Percentiles rank a stretch among this genome's conserved stretches.
These are phyloP conservation scores for Chytridium lagenaria DNA, from an alignment of 371 early-diverging fungal genomes.

Conservation along the genomic window DNA sequence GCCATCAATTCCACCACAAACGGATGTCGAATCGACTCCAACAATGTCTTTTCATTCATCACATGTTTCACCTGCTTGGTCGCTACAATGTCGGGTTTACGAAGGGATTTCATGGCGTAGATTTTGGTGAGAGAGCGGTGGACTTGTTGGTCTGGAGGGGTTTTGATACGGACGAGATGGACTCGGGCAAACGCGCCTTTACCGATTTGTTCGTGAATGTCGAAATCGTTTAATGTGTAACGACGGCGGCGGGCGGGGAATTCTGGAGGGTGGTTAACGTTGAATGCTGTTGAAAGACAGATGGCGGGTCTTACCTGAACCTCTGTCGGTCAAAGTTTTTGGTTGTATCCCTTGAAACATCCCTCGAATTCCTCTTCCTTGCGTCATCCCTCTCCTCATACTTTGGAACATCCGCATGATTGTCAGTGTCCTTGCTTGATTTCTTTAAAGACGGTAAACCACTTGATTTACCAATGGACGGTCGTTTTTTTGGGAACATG, in stretches of 20 bases:
- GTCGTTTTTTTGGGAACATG: no score
- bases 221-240: conserved; percentile 47
- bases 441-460: no score
- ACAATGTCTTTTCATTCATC: conserved; percentile 89
- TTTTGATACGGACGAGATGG: conserved; percentile 22
- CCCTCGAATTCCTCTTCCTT: neutral
- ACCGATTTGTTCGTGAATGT: conserved; percentile 47
- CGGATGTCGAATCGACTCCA: conserved; percentile 76
- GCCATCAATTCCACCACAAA: conserved; percentile 73
- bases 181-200: conserved; percentile 45
- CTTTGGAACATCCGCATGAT: neutral
- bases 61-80: conserved; percentile 94
- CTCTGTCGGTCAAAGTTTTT: no score
- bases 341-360: neutral
- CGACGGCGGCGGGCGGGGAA: neutral
- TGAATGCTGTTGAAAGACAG: no score
- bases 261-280: neutral
- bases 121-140: conserved; percentile 47
- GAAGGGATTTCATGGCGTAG: conserved; percentile 91
- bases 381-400: neutral
- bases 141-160: neutral
- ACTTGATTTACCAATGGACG: no score
- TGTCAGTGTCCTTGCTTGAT: neutral
- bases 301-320: no score
- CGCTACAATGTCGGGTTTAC: conserved; percentile 87